Evolutionary conservation across 345 rosid species (phyloP).

Genomic region (Excoecaria agallocha): DNA sequence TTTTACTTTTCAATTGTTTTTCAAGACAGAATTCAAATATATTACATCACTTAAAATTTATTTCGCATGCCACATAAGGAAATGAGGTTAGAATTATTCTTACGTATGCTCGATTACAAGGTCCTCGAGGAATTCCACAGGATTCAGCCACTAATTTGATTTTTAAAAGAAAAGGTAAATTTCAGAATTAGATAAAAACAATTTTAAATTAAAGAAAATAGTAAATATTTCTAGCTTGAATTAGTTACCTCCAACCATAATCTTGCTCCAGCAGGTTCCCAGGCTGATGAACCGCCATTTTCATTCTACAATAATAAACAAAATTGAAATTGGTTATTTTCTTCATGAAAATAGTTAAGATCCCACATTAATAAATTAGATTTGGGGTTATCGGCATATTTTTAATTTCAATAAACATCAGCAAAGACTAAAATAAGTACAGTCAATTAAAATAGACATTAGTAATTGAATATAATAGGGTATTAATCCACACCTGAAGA

Average conservation of each 20-base stretch:
- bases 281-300: constrained; percentile 43
- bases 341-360: background rate
- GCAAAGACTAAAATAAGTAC: too few relatives aligned
- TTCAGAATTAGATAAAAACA: background rate
- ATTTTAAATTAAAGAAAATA: background rate
- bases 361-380: too few relatives aligned
- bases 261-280: constrained; percentile 34
- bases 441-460: background rate
- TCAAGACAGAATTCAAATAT: too few relatives aligned
- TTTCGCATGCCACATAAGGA: background rate
- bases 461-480: background rate
- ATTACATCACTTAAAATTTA: background rate
- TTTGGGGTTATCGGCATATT: too few relatives aligned
- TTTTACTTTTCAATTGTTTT: too few relatives aligned
- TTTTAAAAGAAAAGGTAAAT: background rate
- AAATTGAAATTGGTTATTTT: background rate
- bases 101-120: constrained; percentile 26
- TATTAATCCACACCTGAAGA: constrained; percentile 32
- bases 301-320: constrained; percentile 23
- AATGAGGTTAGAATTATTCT: background rate
- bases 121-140: constrained; percentile 23
- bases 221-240: too few relatives aligned
- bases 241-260: constrained; percentile 29
- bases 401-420: too few relatives aligned
- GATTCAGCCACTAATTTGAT: constrained; percentile 18